A percentile compares a stretch with the other conserved stretches of the same genome.
These are phyloP conservation scores for Candolleomyces efflorescens DNA, from an alignment of 768 basidiomycete genomes.

Conservation along the genomic window DNA sequence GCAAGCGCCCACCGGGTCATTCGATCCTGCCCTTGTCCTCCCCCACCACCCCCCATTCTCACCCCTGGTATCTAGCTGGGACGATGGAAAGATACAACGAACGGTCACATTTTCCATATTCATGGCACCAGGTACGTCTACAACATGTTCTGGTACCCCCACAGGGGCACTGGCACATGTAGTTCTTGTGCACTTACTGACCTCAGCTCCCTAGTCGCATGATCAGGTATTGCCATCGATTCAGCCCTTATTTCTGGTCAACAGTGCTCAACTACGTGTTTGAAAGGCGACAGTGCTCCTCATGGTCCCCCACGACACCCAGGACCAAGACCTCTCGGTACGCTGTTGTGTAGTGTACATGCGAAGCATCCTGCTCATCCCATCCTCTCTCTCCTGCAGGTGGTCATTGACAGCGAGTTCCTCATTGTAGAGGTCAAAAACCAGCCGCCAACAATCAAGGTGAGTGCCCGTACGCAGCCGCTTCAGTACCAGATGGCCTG, in stretches of 20 bases:
- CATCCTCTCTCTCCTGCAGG: conserved; percentile 33
- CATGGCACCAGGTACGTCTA: conserved; percentile 80
- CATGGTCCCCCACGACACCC: conserved; percentile 66
- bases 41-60: too few species aligned
- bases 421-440: conserved; percentile 72
- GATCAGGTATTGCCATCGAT: conserved; percentile 58
- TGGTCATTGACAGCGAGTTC: conserved; percentile 66
- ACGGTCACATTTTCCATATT: conserved; percentile 50
- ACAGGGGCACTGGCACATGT: conserved; percentile 9
- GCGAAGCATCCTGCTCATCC: neutral
- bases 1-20: too few species aligned
- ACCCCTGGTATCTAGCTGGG: neutral
- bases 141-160: conserved; percentile 8
- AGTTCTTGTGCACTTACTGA: conserved; percentile 9
- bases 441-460: conserved; percentile 71
- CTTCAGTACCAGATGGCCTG: neutral
- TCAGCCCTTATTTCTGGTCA: neutral
- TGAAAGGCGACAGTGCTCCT: conserved; percentile 71
- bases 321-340: conserved; percentile 69
- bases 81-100: conserved; percentile 39
- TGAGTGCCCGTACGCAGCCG: conserved; percentile 21
- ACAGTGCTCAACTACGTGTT: conserved; percentile 13
- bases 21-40: too few species aligned
- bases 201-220: conserved; percentile 55
- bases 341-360: conserved; percentile 7